phyloP scores from a whole-genome alignment of 495 filamentous ascomycete species.

The Penicillium cosmopolitanum region DNA sequence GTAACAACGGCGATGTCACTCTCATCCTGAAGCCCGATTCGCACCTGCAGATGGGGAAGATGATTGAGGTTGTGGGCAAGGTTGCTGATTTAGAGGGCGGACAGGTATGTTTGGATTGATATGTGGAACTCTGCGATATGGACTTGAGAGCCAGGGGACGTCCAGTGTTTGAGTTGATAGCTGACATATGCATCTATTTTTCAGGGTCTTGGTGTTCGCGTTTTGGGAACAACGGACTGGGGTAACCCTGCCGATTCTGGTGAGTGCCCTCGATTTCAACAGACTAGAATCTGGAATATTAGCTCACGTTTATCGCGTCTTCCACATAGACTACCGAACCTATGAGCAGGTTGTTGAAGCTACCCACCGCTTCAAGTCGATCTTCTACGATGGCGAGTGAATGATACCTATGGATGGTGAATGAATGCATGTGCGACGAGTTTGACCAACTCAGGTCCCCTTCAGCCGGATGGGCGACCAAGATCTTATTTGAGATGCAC shows the following conservation, averaged over 20 bases:
- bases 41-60: conserved; percentile 76
- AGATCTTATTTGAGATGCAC: neutral
- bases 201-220: conserved; percentile 71
- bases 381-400: conserved; percentile 67
- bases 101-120: conserved; percentile 33
- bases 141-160: neutral
- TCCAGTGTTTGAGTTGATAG: neutral
- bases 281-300: neutral
- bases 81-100: conserved; percentile 63
- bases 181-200: neutral
- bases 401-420: neutral
- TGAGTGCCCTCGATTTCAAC: conserved; percentile 25
- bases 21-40: conserved; percentile 77
- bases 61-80: conserved; percentile 89
- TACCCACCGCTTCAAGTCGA: conserved; percentile 80
- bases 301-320: neutral
- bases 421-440: neutral
- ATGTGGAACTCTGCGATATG: neutral
- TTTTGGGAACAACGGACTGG: conserved; percentile 77
- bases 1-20: conserved; percentile 66
- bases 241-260: conserved; percentile 56
- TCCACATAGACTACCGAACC: conserved; percentile 69
- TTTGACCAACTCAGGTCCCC: neutral
- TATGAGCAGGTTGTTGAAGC: conserved; percentile 83
- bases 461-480: neutral